These are phyloP conservation scores for Mortierella claussenii DNA, from an alignment of 192 early-diverging fungal species.

Conservation along the genomic window DNA sequence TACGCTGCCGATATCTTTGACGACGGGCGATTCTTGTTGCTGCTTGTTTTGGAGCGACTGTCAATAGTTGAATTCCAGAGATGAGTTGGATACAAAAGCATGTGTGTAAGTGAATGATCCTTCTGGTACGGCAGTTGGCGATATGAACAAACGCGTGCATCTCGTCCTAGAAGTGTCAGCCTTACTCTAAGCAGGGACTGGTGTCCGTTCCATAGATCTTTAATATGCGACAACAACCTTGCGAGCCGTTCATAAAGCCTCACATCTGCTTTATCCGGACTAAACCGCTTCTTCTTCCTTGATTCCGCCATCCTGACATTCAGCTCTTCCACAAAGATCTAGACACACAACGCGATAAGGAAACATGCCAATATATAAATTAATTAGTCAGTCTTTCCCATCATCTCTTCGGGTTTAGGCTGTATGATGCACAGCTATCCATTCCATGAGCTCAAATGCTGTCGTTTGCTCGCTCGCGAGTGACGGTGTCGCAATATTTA, in stretches of 20 bases:
- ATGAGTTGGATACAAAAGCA: background rate
- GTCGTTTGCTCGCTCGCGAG: too few relatives aligned
- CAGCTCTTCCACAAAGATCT: slow-evolving; percentile 48
- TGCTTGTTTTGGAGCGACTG: slow-evolving; percentile 41
- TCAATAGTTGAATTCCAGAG: background rate
- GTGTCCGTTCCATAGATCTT: slow-evolving; percentile 49
- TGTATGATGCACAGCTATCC: background rate
- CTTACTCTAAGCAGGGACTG: slow-evolving; percentile 36
- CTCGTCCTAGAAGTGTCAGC: too few relatives aligned
- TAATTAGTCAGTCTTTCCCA: background rate
- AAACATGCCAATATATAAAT: background rate
- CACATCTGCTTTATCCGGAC: slow-evolving; percentile 36
- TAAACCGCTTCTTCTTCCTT: slow-evolving; percentile 38
- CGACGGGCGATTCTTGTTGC: slow-evolving; percentile 19
- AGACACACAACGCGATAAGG: background rate
- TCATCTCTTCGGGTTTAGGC: background rate
- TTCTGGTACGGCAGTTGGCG: too few relatives aligned
- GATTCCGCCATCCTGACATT: slow-evolving; percentile 50
- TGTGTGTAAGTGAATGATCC: too few relatives aligned
- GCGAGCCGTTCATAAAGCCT: slow-evolving; percentile 39
- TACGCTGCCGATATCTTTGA: slow-evolving; percentile 36
- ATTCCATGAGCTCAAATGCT: too few relatives aligned
- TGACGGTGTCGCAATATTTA: too few relatives aligned
- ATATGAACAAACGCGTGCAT: too few relatives aligned
- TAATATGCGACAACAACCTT: slow-evolving; percentile 39